phyloP scores from a whole-genome alignment of 163 green algal species.

The Chlorella variabilis region DNA sequence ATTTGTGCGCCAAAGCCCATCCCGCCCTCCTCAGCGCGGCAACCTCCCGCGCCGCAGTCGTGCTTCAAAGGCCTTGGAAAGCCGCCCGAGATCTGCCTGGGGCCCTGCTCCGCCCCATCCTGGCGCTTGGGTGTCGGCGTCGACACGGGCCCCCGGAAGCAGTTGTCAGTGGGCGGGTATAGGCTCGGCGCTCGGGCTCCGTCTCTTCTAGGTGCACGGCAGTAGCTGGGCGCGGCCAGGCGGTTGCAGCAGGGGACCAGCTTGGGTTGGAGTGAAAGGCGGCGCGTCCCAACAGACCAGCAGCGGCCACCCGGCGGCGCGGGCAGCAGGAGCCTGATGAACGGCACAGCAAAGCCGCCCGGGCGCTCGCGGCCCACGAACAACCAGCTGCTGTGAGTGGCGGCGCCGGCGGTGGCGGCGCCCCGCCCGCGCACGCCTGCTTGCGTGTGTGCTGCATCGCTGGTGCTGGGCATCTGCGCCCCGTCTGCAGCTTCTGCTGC shows the following conservation, averaged over 20 bases:
- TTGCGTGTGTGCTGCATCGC: neutral
- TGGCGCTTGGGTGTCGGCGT: neutral
- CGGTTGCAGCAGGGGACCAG: no score
- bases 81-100: neutral
- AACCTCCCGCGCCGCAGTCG: neutral
- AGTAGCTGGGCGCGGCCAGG: neutral
- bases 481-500: no score
- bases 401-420: neutral
- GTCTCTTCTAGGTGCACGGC: no score
- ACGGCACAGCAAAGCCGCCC: constrained; percentile 30
- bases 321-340: no score
- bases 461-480: no score
- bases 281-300: no score
- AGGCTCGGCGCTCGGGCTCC: no score
- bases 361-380: constrained; percentile 87
- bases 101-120: neutral
- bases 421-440: neutral
- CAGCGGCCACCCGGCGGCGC: no score
- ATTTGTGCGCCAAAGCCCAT: neutral
- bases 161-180: neutral
- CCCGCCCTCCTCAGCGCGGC: no score
- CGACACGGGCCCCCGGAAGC: neutral
- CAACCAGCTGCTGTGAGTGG: constrained; percentile 93
- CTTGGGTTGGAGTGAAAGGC: no score
- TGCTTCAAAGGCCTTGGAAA: neutral